These are phyloP conservation scores for Barbatosphaeria neglecta DNA, from an alignment of 495 filamentous ascomycete species.

Conservation along the genomic window DNA sequence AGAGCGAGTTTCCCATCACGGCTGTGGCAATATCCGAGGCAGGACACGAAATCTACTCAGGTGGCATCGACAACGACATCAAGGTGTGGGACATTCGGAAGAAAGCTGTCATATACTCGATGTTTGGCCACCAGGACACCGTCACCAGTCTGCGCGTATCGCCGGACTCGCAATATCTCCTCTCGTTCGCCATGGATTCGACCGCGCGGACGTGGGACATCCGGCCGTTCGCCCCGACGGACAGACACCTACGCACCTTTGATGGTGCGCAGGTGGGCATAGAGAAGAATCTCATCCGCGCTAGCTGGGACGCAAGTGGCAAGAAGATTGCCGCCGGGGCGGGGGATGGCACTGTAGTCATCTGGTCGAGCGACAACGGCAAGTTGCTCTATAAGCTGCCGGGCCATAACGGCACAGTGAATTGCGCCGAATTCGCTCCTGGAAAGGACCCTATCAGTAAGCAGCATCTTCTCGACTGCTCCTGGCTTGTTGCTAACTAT, in stretches of 20 bases:
- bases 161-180: slow-evolving; percentile 77
- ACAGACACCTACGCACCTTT: slow-evolving; percentile 72
- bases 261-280: slow-evolving; percentile 78
- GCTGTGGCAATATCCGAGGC: slow-evolving; percentile 83
- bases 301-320: slow-evolving; percentile 83
- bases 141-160: slow-evolving; percentile 82
- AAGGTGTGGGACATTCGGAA: slow-evolving; percentile 95
- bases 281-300: slow-evolving; percentile 85
- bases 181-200: slow-evolving; percentile 89
- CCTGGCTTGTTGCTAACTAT: slow-evolving; percentile 17
- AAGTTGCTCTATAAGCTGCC: slow-evolving; percentile 91
- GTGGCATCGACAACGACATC: slow-evolving; percentile 94
- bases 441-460: slow-evolving; percentile 75
- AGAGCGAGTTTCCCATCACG: slow-evolving; percentile 88
- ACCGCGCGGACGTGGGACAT: slow-evolving; percentile 96
- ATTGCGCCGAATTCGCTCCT: slow-evolving; percentile 85
- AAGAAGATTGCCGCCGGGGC: slow-evolving; percentile 81
- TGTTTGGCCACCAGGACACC: slow-evolving; percentile 85
- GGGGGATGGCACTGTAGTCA: slow-evolving; percentile 77
- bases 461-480: slow-evolving; percentile 22
- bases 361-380: slow-evolving; percentile 75
- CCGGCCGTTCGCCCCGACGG: slow-evolving; percentile 79
- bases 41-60: slow-evolving; percentile 90
- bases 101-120: slow-evolving; percentile 71
- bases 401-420: slow-evolving; percentile 90